Percentiles rank a stretch among this genome's conserved stretches.
Conservation (phyloP, 2,329 filamentous ascomycete species). For the Penicillium sp. region DNA sequence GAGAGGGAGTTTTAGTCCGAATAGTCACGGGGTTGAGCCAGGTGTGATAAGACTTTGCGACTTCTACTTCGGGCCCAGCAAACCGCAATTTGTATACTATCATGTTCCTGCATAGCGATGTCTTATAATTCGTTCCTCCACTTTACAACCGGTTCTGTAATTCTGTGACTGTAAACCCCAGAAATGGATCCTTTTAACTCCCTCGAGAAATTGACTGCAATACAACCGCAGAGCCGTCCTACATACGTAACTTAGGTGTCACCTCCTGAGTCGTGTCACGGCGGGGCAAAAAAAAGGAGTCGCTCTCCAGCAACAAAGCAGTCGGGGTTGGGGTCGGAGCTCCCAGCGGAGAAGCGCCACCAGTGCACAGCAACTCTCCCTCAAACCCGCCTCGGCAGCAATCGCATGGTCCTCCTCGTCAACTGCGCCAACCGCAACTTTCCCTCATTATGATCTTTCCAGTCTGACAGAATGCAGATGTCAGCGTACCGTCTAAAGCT, state of each 20-base stretch:
- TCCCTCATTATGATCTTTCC: conserved; percentile 23
- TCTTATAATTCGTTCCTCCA: neutral
- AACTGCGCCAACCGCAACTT: conserved; percentile 8
- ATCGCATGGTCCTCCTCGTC: conserved; percentile 10
- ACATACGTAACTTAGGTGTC: neutral
- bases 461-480: conserved; percentile 33
- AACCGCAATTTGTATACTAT: neutral
- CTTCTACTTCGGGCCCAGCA: too few relatives aligned
- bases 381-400: conserved; percentile 18
- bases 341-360: conserved; percentile 15
- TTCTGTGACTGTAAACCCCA: neutral
- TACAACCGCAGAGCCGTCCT: neutral
- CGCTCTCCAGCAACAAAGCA: neutral
- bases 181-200: neutral
- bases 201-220: neutral
- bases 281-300: conserved; percentile 2
- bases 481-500: conserved; percentile 18
- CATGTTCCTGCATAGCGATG: neutral
- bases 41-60: neutral
- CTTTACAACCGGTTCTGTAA: neutral
- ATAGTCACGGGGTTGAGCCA: neutral
- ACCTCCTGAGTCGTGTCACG: neutral
- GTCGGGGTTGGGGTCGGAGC: neutral
- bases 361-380: conserved; percentile 10
- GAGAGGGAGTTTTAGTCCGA: conserved; percentile 11